phyloP scores from a whole-genome alignment of 1,284 basidiomycete species.

The Irpex rosettiformis region DNA sequence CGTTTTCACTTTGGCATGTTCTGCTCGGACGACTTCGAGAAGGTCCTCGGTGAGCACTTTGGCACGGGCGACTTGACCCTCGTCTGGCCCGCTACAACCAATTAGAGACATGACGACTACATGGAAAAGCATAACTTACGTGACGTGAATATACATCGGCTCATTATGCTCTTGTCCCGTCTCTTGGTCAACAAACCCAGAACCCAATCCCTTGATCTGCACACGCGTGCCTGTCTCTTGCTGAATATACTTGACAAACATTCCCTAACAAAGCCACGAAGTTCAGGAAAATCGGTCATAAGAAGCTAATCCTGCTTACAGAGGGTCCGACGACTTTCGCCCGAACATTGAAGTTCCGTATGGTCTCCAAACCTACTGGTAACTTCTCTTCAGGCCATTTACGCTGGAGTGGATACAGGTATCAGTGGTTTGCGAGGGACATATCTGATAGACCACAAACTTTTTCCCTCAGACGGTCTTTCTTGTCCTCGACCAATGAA shows the following conservation, averaged over 20 bases:
- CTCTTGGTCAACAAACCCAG: conserved; percentile 94
- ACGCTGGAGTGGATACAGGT: conserved; percentile 40
- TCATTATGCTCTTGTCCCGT: conserved; percentile 90
- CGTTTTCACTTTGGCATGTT: conserved; percentile 78
- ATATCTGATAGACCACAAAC: conserved; percentile 30
- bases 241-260: conserved; percentile 99
- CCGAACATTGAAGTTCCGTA: conserved; percentile 96
- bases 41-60: conserved; percentile 89
- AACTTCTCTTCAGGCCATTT: conserved; percentile 98
- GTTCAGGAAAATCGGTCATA: background rate
- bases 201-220: conserved; percentile 96
- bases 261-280: conserved; percentile 52
- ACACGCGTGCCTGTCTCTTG: conserved; percentile 94
- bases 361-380: conserved; percentile 81
- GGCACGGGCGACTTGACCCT: conserved; percentile 82
- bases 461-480: conserved; percentile 58
- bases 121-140: conserved; percentile 45
- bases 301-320: conserved; percentile 38
- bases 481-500: conserved; percentile 85
- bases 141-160: conserved; percentile 93
- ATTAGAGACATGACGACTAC: conserved; percentile 10
- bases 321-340: conserved; percentile 96
- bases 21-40: conserved; percentile 78
- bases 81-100: conserved; percentile 75
- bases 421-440: background rate